Evolutionary conservation across 768 basidiomycete species (phyloP).

Genomic region (Podaxis sp.): DNA sequence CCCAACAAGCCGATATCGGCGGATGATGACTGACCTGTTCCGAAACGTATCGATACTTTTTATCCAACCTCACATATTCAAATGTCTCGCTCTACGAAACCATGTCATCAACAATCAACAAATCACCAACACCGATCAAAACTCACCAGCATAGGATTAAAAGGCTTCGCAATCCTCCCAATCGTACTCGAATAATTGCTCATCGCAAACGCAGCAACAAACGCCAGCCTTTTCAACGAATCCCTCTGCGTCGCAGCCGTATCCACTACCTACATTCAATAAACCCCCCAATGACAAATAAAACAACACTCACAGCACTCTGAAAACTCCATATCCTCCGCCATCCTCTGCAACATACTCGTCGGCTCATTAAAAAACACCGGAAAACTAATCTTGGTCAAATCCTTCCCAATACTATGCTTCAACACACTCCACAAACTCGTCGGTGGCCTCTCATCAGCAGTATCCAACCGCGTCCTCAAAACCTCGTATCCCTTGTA

Average conservation of each 20-base stretch:
- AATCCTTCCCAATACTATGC: constrained; percentile 92
- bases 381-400: constrained; percentile 94
- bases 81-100: constrained; percentile 79
- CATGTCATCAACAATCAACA: neutral
- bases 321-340: constrained; percentile 97
- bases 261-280: constrained; percentile 57
- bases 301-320: constrained; percentile 69
- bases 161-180: constrained; percentile 95
- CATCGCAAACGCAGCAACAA: constrained; percentile 96
- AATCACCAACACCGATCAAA: neutral
- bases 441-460: constrained; percentile 82
- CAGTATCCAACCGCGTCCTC: constrained; percentile 52
- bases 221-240: constrained; percentile 81
- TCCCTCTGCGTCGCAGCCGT: constrained; percentile 77
- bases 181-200: constrained; percentile 97
- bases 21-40: constrained; percentile 99
- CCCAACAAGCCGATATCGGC: constrained; percentile 95
- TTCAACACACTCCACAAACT: constrained; percentile 96
- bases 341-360: constrained; percentile 96
- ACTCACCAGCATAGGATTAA: constrained; percentile 91
- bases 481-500: constrained; percentile 73
- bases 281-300: constrained; percentile 10
- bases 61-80: constrained; percentile 87
- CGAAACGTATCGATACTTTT: constrained; percentile 88
- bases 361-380: constrained; percentile 94